Evolutionary conservation across 495 filamentous ascomycete species (phyloP).

Genomic region (Polyplosphaeria fusca): DNA sequence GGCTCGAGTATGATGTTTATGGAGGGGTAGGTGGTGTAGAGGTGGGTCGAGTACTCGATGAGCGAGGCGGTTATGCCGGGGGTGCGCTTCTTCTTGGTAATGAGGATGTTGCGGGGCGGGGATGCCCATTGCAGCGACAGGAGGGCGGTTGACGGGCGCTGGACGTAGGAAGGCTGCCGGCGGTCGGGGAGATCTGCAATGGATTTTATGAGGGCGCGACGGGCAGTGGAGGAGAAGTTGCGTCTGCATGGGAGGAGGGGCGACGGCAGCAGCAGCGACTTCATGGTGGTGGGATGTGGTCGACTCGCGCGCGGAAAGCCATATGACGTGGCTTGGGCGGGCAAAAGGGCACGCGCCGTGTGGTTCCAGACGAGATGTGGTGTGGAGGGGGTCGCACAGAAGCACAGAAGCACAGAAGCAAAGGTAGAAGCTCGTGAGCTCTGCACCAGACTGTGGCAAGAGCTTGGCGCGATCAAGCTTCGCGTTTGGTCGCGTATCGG

Average conservation of each 20-base stretch:
- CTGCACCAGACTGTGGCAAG: background rate
- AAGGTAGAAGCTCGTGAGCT: too few relatives aligned
- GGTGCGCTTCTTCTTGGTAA: constrained; percentile 81
- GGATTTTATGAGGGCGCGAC: constrained; percentile 48
- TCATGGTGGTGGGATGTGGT: constrained; percentile 7
- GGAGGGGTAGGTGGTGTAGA: constrained; percentile 73
- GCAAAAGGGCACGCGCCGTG: constrained; percentile 8
- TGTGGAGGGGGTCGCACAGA: background rate
- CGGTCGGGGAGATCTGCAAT: constrained; percentile 53
- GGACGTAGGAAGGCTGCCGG: constrained; percentile 56
- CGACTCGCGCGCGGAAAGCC: too few relatives aligned
- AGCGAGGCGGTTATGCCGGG: constrained; percentile 68
- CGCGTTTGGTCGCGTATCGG: background rate
- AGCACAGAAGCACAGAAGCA: too few relatives aligned
- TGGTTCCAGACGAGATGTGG: background rate
- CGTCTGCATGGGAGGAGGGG: constrained; percentile 27
- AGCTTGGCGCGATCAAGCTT: background rate
- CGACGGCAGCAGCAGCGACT: constrained; percentile 8
- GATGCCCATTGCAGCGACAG: constrained; percentile 84
- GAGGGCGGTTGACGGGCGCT: constrained; percentile 59
- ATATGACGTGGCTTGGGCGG: constrained; percentile 2
- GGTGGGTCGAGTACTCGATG: constrained; percentile 77
- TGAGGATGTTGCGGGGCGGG: constrained; percentile 82
- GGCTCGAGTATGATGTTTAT: constrained; percentile 81
- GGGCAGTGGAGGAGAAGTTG: constrained; percentile 47